Base-by-base conservation (phyloP, 108 stramenopile genomes). In the Seminavis robusta region DNA sequence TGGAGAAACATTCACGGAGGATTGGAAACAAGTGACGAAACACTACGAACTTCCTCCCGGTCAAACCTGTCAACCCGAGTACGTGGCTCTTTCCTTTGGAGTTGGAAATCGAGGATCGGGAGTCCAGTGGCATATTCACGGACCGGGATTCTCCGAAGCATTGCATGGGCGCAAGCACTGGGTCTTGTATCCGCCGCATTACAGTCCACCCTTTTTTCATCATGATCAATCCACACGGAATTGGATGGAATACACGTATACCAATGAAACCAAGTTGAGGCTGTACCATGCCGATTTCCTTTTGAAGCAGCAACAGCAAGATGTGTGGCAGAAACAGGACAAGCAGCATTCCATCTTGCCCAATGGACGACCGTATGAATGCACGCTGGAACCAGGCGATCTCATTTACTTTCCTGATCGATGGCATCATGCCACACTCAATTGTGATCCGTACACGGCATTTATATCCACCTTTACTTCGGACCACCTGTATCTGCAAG, bases 371-470 rank as follows among this genome's bases (percentile, higher is more conserved):
- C 81, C 82, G 23, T 61, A 67, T 52, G 90, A 94, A 43, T 91
- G 88, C 47, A 87, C 84, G 20, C 55, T 95, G 23, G 25, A 76
- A 46, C 84, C 77, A 9, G 90, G 92, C 13, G 92, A 94, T 47
- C 59, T 94, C 36, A 70, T 95, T 23, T 95, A 95, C 60, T 92
- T 95, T 58, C 65, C 59, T 23, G 68, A 83, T 42, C 17, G 32
- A n/a, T 95, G 88, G 90, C 76, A 69, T 38, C 95, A 95, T 69
- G 92, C 92, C 0, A 95, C 90, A 11, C 84, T 95, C 60, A 95
- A 95, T 56, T 59, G 90, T 33, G 88, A 89, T 58, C 67, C 67
- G 24, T 94, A 94, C 57, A 95, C 92, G 6, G 86, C 75, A n/a
- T 95, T 94, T 71, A 77, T 95, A 5, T 89, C 88, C 2, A 76